phyloP scores from a whole-genome alignment of 495 filamentous ascomycete genomes.

The Apiosordaria backusii region DNA sequence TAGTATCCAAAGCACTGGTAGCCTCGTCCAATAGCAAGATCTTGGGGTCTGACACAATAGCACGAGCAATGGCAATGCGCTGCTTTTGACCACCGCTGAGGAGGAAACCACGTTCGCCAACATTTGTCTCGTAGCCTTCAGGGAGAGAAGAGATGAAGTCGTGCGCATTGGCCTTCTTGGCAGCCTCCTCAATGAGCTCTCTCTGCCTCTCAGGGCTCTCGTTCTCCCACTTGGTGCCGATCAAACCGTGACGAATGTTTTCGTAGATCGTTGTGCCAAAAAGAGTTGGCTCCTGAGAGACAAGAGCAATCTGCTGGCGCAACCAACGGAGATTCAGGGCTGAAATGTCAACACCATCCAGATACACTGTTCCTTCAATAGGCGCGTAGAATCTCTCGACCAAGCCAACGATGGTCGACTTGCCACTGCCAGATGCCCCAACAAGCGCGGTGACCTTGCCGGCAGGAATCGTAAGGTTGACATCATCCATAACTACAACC shows the following conservation, averaged over 20 bases:
- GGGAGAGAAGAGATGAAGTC: slow-evolving; percentile 83
- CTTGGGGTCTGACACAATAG: slow-evolving; percentile 91
- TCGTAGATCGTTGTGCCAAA: slow-evolving; percentile 84
- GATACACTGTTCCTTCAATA: slow-evolving; percentile 68
- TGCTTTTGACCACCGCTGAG: slow-evolving; percentile 96
- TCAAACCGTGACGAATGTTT: slow-evolving; percentile 83
- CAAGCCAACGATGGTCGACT: slow-evolving; percentile 87
- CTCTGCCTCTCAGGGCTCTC: slow-evolving; percentile 60
- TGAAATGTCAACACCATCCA: slow-evolving; percentile 82
- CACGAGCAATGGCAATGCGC: slow-evolving; percentile 80
- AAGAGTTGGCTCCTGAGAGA: slow-evolving; percentile 76
- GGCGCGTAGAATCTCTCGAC: slow-evolving; percentile 93
- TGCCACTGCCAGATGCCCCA: slow-evolving; percentile 83
- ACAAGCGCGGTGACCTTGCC: slow-evolving; percentile 87
- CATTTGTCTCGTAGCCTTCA: slow-evolving; percentile 88
- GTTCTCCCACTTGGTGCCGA: slow-evolving; percentile 75
- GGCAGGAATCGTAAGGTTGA: slow-evolving; percentile 73
- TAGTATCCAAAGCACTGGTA: slow-evolving; percentile 91
- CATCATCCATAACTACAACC: slow-evolving; percentile 78
- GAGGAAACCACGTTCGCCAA: slow-evolving; percentile 90
- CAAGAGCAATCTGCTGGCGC: slow-evolving; percentile 84
- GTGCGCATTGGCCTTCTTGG: slow-evolving; percentile 88
- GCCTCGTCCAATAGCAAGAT: slow-evolving; percentile 91
- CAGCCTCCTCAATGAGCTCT: slow-evolving; percentile 72
- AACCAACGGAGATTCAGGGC: slow-evolving; percentile 86